Conservation (phyloP, 768 basidiomycete genomes). For the Xerocomellus amylosporus region DNA sequence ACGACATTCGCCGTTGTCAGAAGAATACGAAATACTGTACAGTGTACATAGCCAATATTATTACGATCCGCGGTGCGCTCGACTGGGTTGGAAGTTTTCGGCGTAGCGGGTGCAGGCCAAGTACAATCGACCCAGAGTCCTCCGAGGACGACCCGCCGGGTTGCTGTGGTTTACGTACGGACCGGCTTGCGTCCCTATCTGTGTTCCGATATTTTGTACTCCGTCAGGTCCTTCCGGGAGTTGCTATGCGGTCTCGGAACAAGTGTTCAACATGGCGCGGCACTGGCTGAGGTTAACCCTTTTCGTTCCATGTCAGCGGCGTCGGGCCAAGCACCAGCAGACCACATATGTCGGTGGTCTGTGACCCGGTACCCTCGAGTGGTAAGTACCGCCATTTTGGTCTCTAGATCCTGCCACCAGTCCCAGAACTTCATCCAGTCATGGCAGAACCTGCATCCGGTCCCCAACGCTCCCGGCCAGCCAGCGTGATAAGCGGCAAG, state of each 20-base stretch:
- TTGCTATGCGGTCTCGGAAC: conserved; percentile 34
- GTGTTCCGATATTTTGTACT: conserved; percentile 9
- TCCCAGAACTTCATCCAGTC: conserved; percentile 16
- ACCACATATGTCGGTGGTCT: conserved; percentile 28
- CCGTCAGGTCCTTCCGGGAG: conserved; percentile 26
- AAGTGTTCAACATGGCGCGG: conserved; percentile 16
- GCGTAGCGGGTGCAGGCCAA: not conserved
- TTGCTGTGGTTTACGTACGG: conserved; percentile 1
- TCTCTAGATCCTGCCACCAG: conserved; percentile 28
- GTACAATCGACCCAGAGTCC: not conserved
- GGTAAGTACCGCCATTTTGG: conserved; percentile 28
- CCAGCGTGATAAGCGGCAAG: conserved; percentile 25
- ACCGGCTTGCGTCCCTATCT: not conserved
- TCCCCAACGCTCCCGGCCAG: conserved; percentile 35
- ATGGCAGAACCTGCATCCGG: conserved; percentile 35
- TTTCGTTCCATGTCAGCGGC: conserved; percentile 33
- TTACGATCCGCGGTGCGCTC: not conserved
- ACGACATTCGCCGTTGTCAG: conserved; percentile 5
- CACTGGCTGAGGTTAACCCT: conserved; percentile 17
- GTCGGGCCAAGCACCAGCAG: conserved; percentile 19
- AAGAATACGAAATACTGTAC: not conserved
- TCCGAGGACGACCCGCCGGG: not conserved
- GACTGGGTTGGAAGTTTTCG: not conserved
- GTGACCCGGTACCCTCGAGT: conserved; percentile 17
- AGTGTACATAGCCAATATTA: not conserved